phyloP scores from a whole-genome alignment of 108 stramenopile genomes.

The Schizochytrium sp. region DNA sequence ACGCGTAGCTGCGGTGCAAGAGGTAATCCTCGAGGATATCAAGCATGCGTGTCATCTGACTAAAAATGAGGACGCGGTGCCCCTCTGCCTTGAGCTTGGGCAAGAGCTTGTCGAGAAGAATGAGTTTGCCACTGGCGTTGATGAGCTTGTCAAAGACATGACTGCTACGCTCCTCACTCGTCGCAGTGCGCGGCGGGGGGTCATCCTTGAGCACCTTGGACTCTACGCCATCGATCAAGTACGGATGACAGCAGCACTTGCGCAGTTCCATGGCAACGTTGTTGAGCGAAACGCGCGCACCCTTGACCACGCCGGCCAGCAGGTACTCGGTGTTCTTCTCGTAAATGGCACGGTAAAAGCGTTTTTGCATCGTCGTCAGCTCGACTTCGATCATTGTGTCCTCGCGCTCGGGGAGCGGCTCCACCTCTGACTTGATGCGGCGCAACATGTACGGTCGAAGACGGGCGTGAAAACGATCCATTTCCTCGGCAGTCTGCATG shows the following conservation, averaged over 20 bases:
- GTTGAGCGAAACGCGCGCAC: constrained; percentile 56
- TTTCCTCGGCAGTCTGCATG: constrained; percentile 80
- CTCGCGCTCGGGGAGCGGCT: constrained; percentile 73
- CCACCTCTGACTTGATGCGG: constrained; percentile 80
- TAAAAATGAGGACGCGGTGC: constrained; percentile 84
- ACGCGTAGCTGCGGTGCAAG: constrained; percentile 49
- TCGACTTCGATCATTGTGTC: constrained; percentile 84
- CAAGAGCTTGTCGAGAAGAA: constrained; percentile 89
- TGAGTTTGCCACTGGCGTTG: constrained; percentile 80
- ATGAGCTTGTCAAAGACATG: constrained; percentile 53
- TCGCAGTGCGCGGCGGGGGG: constrained; percentile 2
- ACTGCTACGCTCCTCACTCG: neutral
- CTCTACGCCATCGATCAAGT: constrained; percentile 47
- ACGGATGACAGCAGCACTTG: constrained; percentile 62
- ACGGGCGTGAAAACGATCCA: constrained; percentile 91
- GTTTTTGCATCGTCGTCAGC: constrained; percentile 80
- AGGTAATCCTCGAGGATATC: constrained; percentile 94
- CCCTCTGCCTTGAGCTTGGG: constrained; percentile 79
- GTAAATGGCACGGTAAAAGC: constrained; percentile 88
- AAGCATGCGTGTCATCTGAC: constrained; percentile 94
- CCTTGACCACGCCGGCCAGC: constrained; percentile 67
- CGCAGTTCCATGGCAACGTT: constrained; percentile 49
- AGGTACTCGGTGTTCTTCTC: constrained; percentile 82
- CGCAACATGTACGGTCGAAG: constrained; percentile 96
- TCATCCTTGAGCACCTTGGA: constrained; percentile 63